phyloP scores from a whole-genome alignment of 108 stramenopile species.

The Stephanodiscus triporus region DNA sequence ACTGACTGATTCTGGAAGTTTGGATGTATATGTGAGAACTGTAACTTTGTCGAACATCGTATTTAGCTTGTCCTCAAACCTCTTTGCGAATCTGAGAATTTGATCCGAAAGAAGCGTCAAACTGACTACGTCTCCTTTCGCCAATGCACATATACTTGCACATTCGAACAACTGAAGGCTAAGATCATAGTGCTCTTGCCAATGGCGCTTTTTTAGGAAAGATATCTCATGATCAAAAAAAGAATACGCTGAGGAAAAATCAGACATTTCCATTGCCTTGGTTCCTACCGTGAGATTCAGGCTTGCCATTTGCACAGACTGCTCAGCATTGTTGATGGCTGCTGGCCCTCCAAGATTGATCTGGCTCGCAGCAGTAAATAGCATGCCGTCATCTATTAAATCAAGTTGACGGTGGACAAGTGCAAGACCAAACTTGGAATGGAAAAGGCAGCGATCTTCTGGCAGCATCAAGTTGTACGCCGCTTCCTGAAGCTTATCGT shows the following conservation, averaged over 20 bases:
- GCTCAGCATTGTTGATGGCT: constrained; percentile 6
- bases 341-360: constrained; percentile 32
- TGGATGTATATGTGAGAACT: not conserved
- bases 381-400: constrained; percentile 6
- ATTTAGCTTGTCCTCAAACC: constrained; percentile 8
- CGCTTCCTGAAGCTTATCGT: constrained; percentile 36
- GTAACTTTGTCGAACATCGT: not conserved
- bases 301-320: not conserved
- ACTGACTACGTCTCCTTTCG: not conserved
- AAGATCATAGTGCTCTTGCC: constrained; percentile 22
- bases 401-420: not conserved
- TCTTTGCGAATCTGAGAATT: not conserved
- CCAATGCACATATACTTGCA: constrained; percentile 8
- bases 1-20: constrained; percentile 9
- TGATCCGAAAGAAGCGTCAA: constrained; percentile 9
- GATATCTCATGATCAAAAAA: constrained; percentile 35
- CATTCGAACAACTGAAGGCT: not conserved
- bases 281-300: constrained; percentile 28
- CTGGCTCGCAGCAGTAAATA: constrained; percentile 31
- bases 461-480: constrained; percentile 31
- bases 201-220: constrained; percentile 25
- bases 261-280: constrained; percentile 35
- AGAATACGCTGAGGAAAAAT: constrained; percentile 24
- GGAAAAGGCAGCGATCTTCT: constrained; percentile 18
- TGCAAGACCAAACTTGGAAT: constrained; percentile 23